phyloP scores from a whole-genome alignment of 257 asterid genomes.

The Gynochthodes officinalis region DNA sequence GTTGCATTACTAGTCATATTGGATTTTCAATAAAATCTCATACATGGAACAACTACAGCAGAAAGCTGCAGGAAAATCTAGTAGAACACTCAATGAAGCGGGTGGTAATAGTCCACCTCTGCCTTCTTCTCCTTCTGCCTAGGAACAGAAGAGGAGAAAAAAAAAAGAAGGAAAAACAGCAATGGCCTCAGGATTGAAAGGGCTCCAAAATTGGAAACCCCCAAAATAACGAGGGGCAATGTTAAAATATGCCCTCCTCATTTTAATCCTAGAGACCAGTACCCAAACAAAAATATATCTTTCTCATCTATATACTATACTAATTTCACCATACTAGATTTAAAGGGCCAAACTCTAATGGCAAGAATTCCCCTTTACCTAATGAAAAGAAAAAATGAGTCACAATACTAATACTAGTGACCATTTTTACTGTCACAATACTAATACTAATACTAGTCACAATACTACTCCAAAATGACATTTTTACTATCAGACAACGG shows the following conservation, averaged over 20 bases:
- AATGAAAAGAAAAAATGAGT: neutral
- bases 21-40: constrained; percentile 28
- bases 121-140: constrained; percentile 25
- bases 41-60: constrained; percentile 27
- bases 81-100: constrained; percentile 21
- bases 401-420: constrained; percentile 41
- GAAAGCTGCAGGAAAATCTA: neutral
- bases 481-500: no score
- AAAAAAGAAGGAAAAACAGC: neutral
- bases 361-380: neutral
- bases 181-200: constrained; percentile 21
- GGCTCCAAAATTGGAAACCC: constrained; percentile 29
- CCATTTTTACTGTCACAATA: no score
- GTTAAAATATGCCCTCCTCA: constrained; percentile 44
- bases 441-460: no score
- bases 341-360: no score
- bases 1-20: constrained; percentile 29
- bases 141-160: constrained; percentile 7
- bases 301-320: neutral
- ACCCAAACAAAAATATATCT: neutral
- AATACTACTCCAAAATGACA: no score
- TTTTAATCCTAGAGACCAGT: constrained; percentile 22
- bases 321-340: neutral
- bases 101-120: constrained; percentile 38
- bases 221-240: constrained; percentile 28